These are phyloP conservation scores for Quercus robur DNA, from an alignment of 306 rosid genomes.

Conservation along the genomic window DNA sequence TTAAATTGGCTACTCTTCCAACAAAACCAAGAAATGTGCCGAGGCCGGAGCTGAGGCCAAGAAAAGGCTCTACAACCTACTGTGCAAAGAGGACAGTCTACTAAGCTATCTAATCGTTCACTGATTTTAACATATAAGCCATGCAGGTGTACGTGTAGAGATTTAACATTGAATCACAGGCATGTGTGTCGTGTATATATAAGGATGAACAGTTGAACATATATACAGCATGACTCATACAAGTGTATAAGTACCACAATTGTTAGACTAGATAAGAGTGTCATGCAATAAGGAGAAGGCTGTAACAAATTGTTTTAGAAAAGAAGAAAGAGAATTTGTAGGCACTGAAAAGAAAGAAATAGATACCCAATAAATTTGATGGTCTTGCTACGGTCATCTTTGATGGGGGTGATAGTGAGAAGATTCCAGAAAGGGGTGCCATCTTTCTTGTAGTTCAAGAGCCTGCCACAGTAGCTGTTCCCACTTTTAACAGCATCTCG, in stretches of 20 bases:
- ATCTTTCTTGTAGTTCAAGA: slow-evolving; percentile 89
- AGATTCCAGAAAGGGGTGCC: slow-evolving; percentile 97
- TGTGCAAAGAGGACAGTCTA: not conserved
- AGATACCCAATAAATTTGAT: slow-evolving; percentile 81
- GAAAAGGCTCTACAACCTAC: not conserved
- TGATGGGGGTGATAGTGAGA: slow-evolving; percentile 87
- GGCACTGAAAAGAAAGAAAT: not conserved
- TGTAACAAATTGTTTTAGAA: not conserved
- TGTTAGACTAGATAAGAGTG: too few relatives aligned
- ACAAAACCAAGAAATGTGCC: not conserved
- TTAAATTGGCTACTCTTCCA: not conserved
- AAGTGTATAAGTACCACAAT: too few relatives aligned
- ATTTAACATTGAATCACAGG: too few relatives aligned
- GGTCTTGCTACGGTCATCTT: slow-evolving; percentile 61
- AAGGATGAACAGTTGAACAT: too few relatives aligned
- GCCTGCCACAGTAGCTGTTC: slow-evolving; percentile 74
- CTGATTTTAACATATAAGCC: not conserved
- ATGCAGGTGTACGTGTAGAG: not conserved
- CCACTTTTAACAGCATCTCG: slow-evolving; percentile 72
- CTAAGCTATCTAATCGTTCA: not conserved
- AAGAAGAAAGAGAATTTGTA: not conserved
- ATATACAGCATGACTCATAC: too few relatives aligned
- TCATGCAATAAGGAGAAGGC: too few relatives aligned
- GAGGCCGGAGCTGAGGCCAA: not conserved
- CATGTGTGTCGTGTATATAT: too few relatives aligned